Percentiles rank a stretch among this genome's conserved stretches.
These are phyloP conservation scores for Edaphochlamys debaryana DNA, from an alignment of 139 green algal genomes.

Conservation along the genomic window DNA sequence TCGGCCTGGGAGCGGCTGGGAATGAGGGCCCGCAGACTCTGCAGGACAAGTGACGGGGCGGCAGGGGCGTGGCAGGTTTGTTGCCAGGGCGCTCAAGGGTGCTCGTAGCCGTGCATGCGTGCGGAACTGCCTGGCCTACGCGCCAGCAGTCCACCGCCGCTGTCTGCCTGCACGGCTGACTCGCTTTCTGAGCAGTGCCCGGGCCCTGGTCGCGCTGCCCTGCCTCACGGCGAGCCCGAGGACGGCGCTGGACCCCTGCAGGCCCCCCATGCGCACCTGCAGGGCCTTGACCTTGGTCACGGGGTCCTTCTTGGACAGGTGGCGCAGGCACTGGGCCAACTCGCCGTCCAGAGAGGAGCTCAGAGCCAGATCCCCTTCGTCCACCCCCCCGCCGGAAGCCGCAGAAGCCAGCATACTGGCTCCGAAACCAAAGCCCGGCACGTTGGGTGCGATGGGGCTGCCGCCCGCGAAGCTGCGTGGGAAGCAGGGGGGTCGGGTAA, in stretches of 20 bases:
- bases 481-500: background rate
- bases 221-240: too few relatives aligned
- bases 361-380: background rate
- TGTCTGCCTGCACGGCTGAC: too few relatives aligned
- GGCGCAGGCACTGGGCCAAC: slow-evolving; percentile 75
- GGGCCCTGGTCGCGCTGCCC: too few relatives aligned
- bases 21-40: slow-evolving; percentile 58
- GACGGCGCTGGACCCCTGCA: too few relatives aligned
- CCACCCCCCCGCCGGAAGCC: background rate
- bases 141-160: too few relatives aligned
- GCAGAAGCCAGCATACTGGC: too few relatives aligned
- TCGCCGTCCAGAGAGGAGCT: slow-evolving; percentile 65
- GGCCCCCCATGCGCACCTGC: slow-evolving; percentile 70
- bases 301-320: slow-evolving; percentile 82
- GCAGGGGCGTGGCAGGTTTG: background rate
- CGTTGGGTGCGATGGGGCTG: background rate
- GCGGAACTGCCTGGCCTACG: too few relatives aligned
- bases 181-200: too few relatives aligned
- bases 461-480: slow-evolving; percentile 34
- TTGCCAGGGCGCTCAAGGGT: too few relatives aligned
- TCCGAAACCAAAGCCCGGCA: slow-evolving; percentile 57
- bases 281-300: slow-evolving; percentile 89
- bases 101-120: too few relatives aligned
- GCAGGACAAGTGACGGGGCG: background rate
- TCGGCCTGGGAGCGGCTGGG: slow-evolving; percentile 27